Conservation (phyloP, 768 basidiomycete genomes). For the Calocera viscosa region DNA sequence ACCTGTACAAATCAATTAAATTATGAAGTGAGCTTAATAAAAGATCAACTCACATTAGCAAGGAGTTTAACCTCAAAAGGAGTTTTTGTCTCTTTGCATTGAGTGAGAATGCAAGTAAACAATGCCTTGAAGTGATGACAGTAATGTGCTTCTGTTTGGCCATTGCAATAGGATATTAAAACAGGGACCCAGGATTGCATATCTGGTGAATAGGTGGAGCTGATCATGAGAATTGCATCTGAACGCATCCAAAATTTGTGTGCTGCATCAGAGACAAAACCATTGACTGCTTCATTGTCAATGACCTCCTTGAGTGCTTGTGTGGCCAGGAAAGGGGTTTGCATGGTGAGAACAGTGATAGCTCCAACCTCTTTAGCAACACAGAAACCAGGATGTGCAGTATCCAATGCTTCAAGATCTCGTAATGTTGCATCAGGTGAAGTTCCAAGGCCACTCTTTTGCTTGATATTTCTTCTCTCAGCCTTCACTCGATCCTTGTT, state of each 20-base stretch:
- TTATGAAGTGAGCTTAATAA: no score
- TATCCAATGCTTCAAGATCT: no score
- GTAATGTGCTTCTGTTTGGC: conserved; percentile 26
- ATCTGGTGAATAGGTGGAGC: conserved; percentile 23
- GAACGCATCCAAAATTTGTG: conserved; percentile 28
- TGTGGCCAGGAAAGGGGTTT: conserved; percentile 25
- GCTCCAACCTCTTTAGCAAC: conserved; percentile 13
- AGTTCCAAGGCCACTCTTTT: no score
- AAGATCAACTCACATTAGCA: no score
- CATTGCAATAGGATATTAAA: conserved; percentile 28
- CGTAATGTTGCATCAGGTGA: no score
- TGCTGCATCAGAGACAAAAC: conserved; percentile 29
- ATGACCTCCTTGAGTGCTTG: conserved; percentile 22
- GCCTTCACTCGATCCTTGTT: no score
- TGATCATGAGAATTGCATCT: conserved; percentile 26
- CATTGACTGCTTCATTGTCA: conserved; percentile 23
- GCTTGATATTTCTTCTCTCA: no score
- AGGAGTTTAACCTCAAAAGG: no score
- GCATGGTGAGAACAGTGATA: conserved; percentile 24
- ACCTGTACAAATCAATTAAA: conserved; percentile 17
- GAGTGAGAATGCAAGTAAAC: neutral
- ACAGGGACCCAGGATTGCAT: conserved; percentile 29
- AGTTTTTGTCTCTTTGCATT: no score
- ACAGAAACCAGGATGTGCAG: conserved; percentile 20
- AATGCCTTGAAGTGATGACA: conserved; percentile 24